phyloP scores from a whole-genome alignment of 768 basidiomycete species.

The Lanmaoa rubissima region DNA sequence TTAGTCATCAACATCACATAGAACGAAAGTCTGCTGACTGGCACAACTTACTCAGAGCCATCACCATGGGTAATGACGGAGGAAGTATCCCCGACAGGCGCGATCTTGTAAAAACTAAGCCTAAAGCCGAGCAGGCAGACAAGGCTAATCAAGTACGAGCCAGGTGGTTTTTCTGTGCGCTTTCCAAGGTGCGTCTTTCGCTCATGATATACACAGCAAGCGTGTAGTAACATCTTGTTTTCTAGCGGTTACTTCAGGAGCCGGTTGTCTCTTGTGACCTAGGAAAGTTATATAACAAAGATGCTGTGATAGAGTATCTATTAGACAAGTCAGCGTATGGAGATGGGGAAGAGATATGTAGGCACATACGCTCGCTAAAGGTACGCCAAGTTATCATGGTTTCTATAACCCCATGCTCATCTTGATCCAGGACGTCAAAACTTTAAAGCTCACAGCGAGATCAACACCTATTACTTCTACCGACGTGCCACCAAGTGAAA shows the following conservation, averaged over 20 bases:
- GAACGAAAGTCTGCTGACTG: not conserved
- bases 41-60: not conserved
- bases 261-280: slow-evolving; percentile 90
- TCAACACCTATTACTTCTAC: slow-evolving; percentile 42
- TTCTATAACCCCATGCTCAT: not conserved
- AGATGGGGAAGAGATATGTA: slow-evolving; percentile 89
- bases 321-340: slow-evolving; percentile 82
- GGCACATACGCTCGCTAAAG: slow-evolving; percentile 88
- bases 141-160: slow-evolving; percentile 86
- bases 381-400: slow-evolving; percentile 42
- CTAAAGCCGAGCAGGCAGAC: slow-evolving; percentile 87
- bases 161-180: slow-evolving; percentile 89
- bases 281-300: slow-evolving; percentile 96
- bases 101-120: slow-evolving; percentile 70
- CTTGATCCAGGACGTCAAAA: slow-evolving; percentile 72
- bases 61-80: slow-evolving; percentile 81
- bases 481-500: slow-evolving; percentile 42
- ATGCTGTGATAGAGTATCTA: slow-evolving; percentile 87
- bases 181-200: slow-evolving; percentile 74
- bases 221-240: not conserved
- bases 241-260: slow-evolving; percentile 76
- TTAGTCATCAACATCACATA: not conserved
- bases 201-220: not conserved
- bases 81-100: slow-evolving; percentile 84
- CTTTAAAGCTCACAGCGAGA: slow-evolving; percentile 77